A percentile compares a stretch with the other conserved stretches of the same genome.
These are phyloP conservation scores for Cladophialophora exuberans DNA, from an alignment of 2,329 filamentous ascomycete species.

Conservation along the genomic window DNA sequence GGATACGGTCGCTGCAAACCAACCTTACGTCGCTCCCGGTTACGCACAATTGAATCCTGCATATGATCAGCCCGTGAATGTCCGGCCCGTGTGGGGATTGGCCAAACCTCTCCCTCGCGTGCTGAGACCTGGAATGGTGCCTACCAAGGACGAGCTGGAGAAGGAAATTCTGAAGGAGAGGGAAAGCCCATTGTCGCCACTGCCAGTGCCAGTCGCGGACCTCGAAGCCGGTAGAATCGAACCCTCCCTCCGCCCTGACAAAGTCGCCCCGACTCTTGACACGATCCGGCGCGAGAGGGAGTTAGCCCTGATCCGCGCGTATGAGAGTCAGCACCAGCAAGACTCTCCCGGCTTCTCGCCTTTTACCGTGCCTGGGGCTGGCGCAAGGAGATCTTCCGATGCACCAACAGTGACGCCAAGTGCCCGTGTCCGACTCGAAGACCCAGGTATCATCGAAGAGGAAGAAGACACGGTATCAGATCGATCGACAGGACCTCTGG, in stretches of 20 bases:
- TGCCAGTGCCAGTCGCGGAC: no score
- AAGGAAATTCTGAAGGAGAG: conserved; percentile 26
- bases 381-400: conserved; percentile 7
- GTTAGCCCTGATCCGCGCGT: conserved; percentile 16
- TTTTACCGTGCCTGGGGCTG: neutral
- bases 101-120: conserved; percentile 59
- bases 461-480: conserved; percentile 1
- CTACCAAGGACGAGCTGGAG: conserved; percentile 46
- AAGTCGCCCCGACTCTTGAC: conserved; percentile 14
- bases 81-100: conserved; percentile 57
- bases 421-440: conserved; percentile 10
- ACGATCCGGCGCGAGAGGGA: conserved; percentile 20
- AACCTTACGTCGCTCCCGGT: conserved; percentile 56
- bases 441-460: conserved; percentile 24
- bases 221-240: conserved; percentile 22
- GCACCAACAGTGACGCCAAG: conserved; percentile 13
- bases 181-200: neutral
- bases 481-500: neutral
- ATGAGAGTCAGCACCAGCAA: conserved; percentile 8
- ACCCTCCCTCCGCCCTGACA: conserved; percentile 17
- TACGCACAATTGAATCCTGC: conserved; percentile 58
- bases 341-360: conserved; percentile 17
- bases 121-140: conserved; percentile 57
- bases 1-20: conserved; percentile 37
- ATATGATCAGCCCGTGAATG: conserved; percentile 55